phyloP scores from a whole-genome alignment of 169 alveolate species.

The Eimeria falciformis region DNA sequence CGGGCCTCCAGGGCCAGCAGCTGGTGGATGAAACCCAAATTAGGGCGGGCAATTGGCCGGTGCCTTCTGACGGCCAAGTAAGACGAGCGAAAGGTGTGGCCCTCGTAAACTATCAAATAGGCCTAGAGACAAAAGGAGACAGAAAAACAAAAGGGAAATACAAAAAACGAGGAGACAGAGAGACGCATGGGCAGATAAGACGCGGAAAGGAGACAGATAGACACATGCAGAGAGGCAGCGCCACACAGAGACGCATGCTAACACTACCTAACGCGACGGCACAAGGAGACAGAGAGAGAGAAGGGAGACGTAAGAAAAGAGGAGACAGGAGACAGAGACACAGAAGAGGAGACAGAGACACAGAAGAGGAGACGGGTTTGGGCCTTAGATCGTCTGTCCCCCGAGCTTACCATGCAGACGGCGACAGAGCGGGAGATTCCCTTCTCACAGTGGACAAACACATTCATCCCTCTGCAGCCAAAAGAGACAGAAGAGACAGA shows the following conservation, averaged over 20 bases:
- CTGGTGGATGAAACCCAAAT: constrained; percentile 60
- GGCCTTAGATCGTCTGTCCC: background rate
- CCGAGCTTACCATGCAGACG: constrained; percentile 37
- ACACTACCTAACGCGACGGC: too few relatives aligned
- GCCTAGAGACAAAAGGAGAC: constrained; percentile 18
- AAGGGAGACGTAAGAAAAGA: background rate
- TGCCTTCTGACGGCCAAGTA: constrained; percentile 16
- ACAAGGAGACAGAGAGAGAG: too few relatives aligned
- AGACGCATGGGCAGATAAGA: background rate
- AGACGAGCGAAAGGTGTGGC: constrained; percentile 44
- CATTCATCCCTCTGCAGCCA: constrained; percentile 55
- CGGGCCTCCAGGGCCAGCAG: constrained; percentile 52
- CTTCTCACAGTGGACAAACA: constrained; percentile 66
- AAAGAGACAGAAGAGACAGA: background rate
- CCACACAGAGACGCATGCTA: too few relatives aligned
- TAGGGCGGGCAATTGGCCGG: constrained; percentile 72
- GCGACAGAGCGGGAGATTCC: constrained; percentile 73
- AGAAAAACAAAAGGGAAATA: background rate
- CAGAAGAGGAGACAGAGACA: background rate
- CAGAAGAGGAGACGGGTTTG: background rate
- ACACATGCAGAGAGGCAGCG: too few relatives aligned
- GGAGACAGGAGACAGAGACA: background rate
- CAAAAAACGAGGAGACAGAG: background rate
- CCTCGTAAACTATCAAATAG: constrained; percentile 45
- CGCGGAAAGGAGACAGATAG: too few relatives aligned